These are phyloP conservation scores for Talaromyces sp. DNA, from an alignment of 2,329 filamentous ascomycete species.

Conservation along the genomic window DNA sequence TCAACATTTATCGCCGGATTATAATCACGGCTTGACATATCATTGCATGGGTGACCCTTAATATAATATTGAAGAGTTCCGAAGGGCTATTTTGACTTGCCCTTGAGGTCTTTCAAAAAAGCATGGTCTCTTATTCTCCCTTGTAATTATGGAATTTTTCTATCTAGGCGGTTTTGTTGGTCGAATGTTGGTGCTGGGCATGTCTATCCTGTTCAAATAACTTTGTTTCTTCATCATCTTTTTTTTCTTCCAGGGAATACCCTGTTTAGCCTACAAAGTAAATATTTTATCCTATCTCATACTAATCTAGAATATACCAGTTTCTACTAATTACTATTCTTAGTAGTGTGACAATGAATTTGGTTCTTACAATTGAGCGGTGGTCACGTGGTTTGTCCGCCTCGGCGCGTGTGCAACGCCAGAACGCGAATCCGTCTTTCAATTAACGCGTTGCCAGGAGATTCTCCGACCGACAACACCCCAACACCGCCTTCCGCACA, in stretches of 20 bases:
- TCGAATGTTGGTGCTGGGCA: neutral
- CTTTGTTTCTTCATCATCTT: neutral
- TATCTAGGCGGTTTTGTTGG: neutral
- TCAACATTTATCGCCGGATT: neutral
- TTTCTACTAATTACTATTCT: neutral
- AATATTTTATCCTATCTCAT: neutral
- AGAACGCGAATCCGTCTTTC: neutral
- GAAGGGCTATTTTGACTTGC: neutral
- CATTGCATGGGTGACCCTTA: neutral
- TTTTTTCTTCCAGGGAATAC: neutral
- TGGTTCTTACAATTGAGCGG: neutral
- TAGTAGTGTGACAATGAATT: too few relatives aligned
- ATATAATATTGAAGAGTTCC: neutral
- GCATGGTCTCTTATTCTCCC: neutral
- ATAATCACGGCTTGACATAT: neutral
- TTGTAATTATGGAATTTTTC: neutral
- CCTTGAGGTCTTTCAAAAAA: neutral
- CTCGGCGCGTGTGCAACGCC: neutral
- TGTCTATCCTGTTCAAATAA: neutral
- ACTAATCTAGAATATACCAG: neutral
- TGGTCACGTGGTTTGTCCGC: neutral
- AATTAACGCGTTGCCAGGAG: conserved; percentile 7
- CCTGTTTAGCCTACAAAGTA: neutral
- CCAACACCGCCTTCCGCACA: neutral
- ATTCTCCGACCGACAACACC: neutral